These are phyloP conservation scores for Chlorociboria aeruginascens DNA, from an alignment of 495 filamentous ascomycete genomes.

Conservation along the genomic window DNA sequence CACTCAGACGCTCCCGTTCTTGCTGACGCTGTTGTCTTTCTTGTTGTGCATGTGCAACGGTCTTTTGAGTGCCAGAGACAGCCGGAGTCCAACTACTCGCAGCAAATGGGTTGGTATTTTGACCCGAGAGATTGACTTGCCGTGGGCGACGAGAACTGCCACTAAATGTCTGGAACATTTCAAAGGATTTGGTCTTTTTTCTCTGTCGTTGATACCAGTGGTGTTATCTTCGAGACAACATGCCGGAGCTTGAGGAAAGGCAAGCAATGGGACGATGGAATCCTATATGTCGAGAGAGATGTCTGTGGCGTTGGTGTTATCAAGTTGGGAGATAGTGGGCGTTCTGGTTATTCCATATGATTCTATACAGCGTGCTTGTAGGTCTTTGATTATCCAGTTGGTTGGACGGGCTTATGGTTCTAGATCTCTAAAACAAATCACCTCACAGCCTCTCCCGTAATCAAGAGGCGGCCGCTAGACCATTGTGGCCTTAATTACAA, in stretches of 20 bases:
- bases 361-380: not conserved
- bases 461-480: too few relatives aligned
- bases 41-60: conserved; percentile 74
- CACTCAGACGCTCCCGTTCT: conserved; percentile 67
- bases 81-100: conserved; percentile 33
- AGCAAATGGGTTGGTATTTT: conserved; percentile 65
- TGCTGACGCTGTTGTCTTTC: conserved; percentile 70
- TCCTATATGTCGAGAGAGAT: not conserved
- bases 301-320: not conserved
- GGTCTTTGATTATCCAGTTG: not conserved
- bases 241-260: conserved; percentile 2
- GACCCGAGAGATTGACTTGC: conserved; percentile 89
- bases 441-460: too few relatives aligned
- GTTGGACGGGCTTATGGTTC: too few relatives aligned
- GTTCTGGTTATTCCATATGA: not conserved
- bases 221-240: conserved; percentile 9
- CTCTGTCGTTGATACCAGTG: not conserved
- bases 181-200: not conserved
- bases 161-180: conserved; percentile 86
- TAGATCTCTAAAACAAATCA: too few relatives aligned
- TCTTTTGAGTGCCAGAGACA: conserved; percentile 52
- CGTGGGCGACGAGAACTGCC: conserved; percentile 74
- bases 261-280: not conserved
- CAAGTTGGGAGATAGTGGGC: not conserved
- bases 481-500: too few relatives aligned